Evolutionary conservation across 164 flowering plant genomes (phyloP).

Genomic region (Warburgia ugandensis): DNA sequence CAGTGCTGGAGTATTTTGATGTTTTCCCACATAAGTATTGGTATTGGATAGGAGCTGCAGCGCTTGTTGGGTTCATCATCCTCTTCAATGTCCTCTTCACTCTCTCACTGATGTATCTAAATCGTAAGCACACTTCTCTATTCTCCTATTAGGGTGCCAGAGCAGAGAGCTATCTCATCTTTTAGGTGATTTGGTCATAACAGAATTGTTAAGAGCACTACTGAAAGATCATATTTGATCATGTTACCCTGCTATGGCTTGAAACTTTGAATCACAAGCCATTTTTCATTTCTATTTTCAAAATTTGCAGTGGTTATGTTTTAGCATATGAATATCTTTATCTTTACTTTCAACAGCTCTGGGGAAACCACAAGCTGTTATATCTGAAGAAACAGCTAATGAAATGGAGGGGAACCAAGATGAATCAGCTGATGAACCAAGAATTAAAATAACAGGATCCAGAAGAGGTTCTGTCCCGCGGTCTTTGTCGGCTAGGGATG

Average conservation of each 20-base stretch:
- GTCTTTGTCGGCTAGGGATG: conserved; percentile 36
- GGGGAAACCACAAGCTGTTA: conserved; percentile 30
- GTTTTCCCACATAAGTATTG: conserved; percentile 22
- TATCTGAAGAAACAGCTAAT: conserved; percentile 24
- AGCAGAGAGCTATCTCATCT: no score
- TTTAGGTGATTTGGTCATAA: no score
- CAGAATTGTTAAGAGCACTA: no score
- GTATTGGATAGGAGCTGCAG: conserved; percentile 35
- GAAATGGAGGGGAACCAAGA: conserved; percentile 16
- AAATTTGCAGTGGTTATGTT: no score
- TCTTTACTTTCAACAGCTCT: conserved; percentile 15
- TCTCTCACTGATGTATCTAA: conserved; percentile 27
- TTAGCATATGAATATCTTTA: neutral
- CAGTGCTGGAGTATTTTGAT: conserved; percentile 14
- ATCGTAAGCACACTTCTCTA: conserved; percentile 18
- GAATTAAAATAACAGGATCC: conserved; percentile 16
- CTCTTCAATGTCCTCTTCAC: conserved; percentile 36
- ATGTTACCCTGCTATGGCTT: no score
- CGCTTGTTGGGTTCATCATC: conserved; percentile 25
- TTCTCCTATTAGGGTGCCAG: no score
- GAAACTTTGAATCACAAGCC: no score
- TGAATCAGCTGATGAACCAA: conserved; percentile 15
- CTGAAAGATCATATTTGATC: no score
- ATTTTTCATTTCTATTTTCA: neutral
- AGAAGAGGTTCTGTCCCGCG: conserved; percentile 17